These are phyloP conservation scores for Maudiozyma serrabonitensis DNA, from an alignment of 805 yeast genomes.

Conservation along the genomic window DNA sequence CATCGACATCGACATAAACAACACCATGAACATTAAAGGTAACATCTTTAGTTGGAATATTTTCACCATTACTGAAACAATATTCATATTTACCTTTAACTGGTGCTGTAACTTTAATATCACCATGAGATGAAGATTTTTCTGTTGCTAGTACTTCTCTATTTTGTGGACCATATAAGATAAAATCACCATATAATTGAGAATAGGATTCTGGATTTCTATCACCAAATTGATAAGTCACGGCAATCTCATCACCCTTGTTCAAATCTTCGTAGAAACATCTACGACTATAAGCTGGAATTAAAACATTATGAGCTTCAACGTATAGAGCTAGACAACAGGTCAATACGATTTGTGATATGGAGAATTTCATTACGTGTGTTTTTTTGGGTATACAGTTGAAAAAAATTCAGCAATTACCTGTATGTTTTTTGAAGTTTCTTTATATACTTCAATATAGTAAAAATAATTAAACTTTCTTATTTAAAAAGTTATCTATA, in stretches of 20 bases:
- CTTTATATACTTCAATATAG: too few relatives aligned
- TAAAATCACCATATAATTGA: constrained; percentile 61
- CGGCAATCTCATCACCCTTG: constrained; percentile 75
- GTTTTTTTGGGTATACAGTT: neutral
- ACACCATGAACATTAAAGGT: constrained; percentile 93
- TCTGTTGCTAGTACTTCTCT: constrained; percentile 38
- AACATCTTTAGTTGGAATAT: constrained; percentile 73
- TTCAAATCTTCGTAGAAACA: constrained; percentile 83
- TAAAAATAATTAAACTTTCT: too few relatives aligned
- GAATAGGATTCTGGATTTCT: constrained; percentile 64
- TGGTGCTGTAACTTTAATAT: constrained; percentile 55
- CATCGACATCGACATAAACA: constrained; percentile 70
- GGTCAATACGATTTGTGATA: constrained; percentile 3
- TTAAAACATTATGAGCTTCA: constrained; percentile 67
- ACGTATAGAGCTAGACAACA: constrained; percentile 7
- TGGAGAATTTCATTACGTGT: constrained; percentile 4
- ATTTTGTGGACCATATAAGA: constrained; percentile 38
- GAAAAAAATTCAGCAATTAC: too few relatives aligned
- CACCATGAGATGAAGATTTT: constrained; percentile 68
- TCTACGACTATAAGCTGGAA: constrained; percentile 75
- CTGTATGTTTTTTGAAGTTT: too few relatives aligned
- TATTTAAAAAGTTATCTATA: too few relatives aligned
- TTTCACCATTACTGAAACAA: constrained; percentile 85
- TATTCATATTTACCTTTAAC: constrained; percentile 67
- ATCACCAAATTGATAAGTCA: constrained; percentile 89